Evolutionary conservation across 306 rosid species (phyloP).

Genomic region (Trichosanthes cucumerina): DNA sequence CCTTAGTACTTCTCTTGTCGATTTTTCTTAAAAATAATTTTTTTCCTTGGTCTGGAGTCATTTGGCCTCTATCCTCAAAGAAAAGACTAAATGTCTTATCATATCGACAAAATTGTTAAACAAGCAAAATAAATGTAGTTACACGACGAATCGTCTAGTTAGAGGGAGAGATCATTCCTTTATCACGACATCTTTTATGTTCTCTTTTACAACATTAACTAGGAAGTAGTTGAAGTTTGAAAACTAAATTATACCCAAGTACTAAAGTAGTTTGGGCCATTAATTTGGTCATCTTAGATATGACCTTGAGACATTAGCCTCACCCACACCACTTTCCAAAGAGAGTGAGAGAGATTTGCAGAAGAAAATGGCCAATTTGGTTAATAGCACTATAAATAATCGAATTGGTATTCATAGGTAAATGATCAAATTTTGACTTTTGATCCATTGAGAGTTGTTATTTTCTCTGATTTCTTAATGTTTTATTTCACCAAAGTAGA

Average conservation of each 20-base stretch:
- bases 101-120: too few species aligned
- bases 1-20: too few species aligned
- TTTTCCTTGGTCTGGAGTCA: too few species aligned
- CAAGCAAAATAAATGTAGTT: too few species aligned
- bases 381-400: neutral
- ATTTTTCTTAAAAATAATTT: too few species aligned
- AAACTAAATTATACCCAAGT: neutral
- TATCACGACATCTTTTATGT: too few species aligned
- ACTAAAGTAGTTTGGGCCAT: neutral
- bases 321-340: neutral
- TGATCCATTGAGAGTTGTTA: neutral
- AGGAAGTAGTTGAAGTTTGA: neutral
- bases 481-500: too few species aligned
- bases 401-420: neutral
- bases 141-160: too few species aligned
- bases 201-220: neutral
- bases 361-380: neutral
- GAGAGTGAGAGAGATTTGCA: neutral
- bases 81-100: too few species aligned
- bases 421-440: neutral
- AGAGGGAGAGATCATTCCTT: too few species aligned
- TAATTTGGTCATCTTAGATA: too few species aligned
- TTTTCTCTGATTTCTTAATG: neutral
- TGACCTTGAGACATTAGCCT: neutral
- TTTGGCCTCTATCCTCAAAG: too few species aligned